phyloP scores from a whole-genome alignment of 2,329 filamentous ascomycete species.

The Aureobasidium lini region DNA sequence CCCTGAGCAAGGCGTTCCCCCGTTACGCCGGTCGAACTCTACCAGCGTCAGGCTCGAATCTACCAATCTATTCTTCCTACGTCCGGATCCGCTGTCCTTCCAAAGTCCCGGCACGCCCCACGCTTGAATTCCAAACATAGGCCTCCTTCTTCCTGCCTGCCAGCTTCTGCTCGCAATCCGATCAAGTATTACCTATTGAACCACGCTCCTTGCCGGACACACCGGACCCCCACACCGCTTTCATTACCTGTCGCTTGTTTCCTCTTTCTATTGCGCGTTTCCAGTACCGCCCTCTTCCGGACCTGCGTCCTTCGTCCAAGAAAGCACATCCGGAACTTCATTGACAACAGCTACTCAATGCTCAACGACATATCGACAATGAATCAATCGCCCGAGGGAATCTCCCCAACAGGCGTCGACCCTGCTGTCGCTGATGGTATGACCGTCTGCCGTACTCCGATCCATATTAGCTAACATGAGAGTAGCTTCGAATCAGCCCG shows the following conservation, averaged over 20 bases:
- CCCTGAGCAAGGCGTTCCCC: slow-evolving; percentile 7
- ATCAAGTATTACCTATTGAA: not conserved
- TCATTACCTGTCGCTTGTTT: not conserved
- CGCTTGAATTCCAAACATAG: slow-evolving; percentile 8
- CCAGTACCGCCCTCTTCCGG: not conserved
- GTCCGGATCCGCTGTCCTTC: slow-evolving; percentile 2
- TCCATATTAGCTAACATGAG: not conserved
- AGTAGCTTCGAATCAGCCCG: not conserved
- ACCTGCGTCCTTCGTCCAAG: not conserved
- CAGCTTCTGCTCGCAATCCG: not conserved
- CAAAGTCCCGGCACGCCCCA: slow-evolving; percentile 8
- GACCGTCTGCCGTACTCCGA: not conserved
- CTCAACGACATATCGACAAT: not conserved
- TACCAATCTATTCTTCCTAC: slow-evolving; percentile 11
- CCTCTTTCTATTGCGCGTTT: not conserved
- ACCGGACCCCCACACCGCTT: not conserved
- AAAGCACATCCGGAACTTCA: not conserved
- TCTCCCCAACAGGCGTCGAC: not conserved
- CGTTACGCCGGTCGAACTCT: slow-evolving; percentile 13
- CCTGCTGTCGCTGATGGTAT: slow-evolving; percentile 1
- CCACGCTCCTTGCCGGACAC: not conserved
- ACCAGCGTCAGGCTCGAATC: slow-evolving; percentile 10
- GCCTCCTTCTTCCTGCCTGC: slow-evolving; percentile 8
- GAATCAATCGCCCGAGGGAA: not conserved
- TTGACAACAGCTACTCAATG: not conserved